A percentile compares a stretch with the other conserved stretches of the same genome.
Evolutionary conservation across 768 basidiomycete species (phyloP).

Genomic region (Mycena amicta): DNA sequence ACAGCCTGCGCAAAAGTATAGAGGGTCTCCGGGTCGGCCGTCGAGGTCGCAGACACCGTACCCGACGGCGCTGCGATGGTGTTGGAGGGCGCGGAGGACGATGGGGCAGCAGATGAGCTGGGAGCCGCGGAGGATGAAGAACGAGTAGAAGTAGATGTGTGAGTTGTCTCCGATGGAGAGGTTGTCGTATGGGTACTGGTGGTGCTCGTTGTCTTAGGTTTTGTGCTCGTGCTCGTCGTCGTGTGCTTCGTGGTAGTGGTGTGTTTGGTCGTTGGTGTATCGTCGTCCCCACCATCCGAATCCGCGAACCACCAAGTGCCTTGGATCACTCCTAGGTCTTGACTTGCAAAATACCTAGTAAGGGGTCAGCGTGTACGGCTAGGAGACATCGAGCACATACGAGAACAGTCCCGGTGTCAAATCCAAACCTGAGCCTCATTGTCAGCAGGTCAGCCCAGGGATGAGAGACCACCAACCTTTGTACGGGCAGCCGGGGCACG

Average conservation of each 20-base stretch:
- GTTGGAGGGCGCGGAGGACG: slow-evolving; percentile 30
- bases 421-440: slow-evolving; percentile 61
- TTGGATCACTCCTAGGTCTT: slow-evolving; percentile 17
- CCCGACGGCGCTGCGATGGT: slow-evolving; percentile 37
- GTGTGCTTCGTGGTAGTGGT: slow-evolving; percentile 30
- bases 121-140: slow-evolving; percentile 24
- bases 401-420: slow-evolving; percentile 67
- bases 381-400: too few relatives aligned
- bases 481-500: slow-evolving; percentile 14
- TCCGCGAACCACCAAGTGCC: slow-evolving; percentile 61
- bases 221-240: slow-evolving; percentile 10
- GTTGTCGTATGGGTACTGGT: slow-evolving; percentile 11
- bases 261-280: slow-evolving; percentile 25
- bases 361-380: too few relatives aligned
- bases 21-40: slow-evolving; percentile 35
- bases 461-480: slow-evolving; percentile 1
- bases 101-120: slow-evolving; percentile 7
- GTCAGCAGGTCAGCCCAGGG: slow-evolving; percentile 42
- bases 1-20: slow-evolving; percentile 37
- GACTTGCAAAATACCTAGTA: slow-evolving; percentile 57
- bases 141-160: slow-evolving; percentile 23
- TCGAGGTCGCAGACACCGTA: slow-evolving; percentile 19
- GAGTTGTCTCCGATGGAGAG: slow-evolving; percentile 12
- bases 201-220: not conserved
- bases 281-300: slow-evolving; percentile 22